These are phyloP conservation scores for Alternaria burnsii DNA, from an alignment of 2,329 filamentous ascomycete genomes.

Conservation along the genomic window DNA sequence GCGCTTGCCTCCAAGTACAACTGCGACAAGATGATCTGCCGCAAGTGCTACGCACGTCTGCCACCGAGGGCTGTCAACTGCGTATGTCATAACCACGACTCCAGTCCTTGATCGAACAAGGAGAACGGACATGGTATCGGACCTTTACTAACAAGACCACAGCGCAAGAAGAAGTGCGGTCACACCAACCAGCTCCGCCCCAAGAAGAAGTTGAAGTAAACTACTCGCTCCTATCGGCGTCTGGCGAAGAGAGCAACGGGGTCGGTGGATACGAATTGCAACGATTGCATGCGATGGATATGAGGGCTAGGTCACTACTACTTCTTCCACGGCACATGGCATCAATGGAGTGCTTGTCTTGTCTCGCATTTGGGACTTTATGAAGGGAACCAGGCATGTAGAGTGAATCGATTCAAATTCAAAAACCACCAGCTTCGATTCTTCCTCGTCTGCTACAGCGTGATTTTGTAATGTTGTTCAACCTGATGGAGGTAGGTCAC, in stretches of 20 bases:
- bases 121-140: background rate
- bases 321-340: constrained; percentile 31
- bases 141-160: constrained; percentile 28
- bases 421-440: constrained; percentile 25
- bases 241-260: constrained; percentile 39
- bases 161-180: constrained; percentile 94
- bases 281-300: constrained; percentile 44
- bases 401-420: constrained; percentile 47
- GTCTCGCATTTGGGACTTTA: constrained; percentile 35
- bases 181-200: constrained; percentile 99
- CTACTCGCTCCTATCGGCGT: constrained; percentile 51
- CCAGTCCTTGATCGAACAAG: background rate
- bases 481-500: background rate
- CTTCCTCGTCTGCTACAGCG: background rate
- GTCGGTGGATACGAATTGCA: constrained; percentile 40
- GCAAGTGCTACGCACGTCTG: constrained; percentile 98
- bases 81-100: constrained; percentile 47
- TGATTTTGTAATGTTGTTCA: background rate
- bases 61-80: constrained; percentile 99
- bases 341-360: constrained; percentile 37
- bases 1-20: constrained; percentile 99
- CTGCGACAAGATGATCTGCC: constrained; percentile 99
- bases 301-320: constrained; percentile 36
- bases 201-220: constrained; percentile 99
- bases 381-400: constrained; percentile 42